Conservation (phyloP, 2,329 filamentous ascomycete genomes). For the Cephalotrichum gorgonifer region DNA sequence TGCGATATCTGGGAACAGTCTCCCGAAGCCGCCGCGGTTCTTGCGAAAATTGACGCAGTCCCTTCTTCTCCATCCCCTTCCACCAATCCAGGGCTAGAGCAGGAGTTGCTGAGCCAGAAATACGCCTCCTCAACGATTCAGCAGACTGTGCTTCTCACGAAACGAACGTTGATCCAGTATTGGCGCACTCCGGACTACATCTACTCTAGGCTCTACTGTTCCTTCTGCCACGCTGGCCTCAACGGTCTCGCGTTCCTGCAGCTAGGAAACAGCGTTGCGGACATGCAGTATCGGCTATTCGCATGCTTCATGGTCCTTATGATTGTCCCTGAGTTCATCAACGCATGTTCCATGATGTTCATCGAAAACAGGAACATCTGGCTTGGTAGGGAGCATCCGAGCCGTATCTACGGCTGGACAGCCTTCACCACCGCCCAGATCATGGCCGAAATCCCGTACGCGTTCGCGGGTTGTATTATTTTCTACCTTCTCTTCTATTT, state of each 20-base stretch:
- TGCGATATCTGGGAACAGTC: slow-evolving; percentile 65
- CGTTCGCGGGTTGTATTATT: slow-evolving; percentile 51
- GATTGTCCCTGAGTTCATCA: slow-evolving; percentile 30
- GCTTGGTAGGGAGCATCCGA: slow-evolving; percentile 54
- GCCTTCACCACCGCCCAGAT: slow-evolving; percentile 67
- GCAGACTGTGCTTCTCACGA: slow-evolving; percentile 58
- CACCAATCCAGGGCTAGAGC: not conserved
- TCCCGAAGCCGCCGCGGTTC: slow-evolving; percentile 44
- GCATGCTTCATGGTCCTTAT: not conserved
- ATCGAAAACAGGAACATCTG: slow-evolving; percentile 62
- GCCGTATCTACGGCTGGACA: slow-evolving; percentile 66
- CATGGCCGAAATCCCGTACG: slow-evolving; percentile 61
- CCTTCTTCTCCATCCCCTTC: not conserved
- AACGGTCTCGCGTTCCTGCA: slow-evolving; percentile 72
- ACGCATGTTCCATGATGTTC: slow-evolving; percentile 68
- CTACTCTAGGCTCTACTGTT: slow-evolving; percentile 28
- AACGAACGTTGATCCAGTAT: slow-evolving; percentile 60
- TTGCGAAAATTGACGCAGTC: slow-evolving; percentile 51
- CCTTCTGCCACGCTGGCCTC: slow-evolving; percentile 61
- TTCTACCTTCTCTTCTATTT: slow-evolving; percentile 75
- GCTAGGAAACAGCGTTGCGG: slow-evolving; percentile 38
- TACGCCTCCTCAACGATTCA: not conserved
- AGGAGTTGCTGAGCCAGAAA: not conserved
- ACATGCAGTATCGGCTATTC: not conserved
- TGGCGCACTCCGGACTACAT: slow-evolving; percentile 70